Evolutionary conservation across 2,329 filamentous ascomycete genomes (phyloP).

Genomic region (Zymoseptoria ardabiliae): DNA sequence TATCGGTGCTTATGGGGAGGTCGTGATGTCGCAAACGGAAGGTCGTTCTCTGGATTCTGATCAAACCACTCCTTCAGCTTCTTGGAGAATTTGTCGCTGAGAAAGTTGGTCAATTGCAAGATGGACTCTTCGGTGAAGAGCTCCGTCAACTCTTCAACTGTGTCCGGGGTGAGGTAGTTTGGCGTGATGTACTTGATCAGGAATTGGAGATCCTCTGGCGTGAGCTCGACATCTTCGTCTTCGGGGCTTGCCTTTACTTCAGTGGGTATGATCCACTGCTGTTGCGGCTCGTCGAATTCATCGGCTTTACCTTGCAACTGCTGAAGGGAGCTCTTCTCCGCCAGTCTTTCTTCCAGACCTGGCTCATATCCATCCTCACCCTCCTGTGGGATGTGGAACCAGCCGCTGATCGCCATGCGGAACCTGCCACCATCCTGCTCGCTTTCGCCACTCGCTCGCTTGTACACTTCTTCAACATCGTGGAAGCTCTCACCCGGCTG

Average conservation of each 20-base stretch:
- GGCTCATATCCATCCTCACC: conserved; percentile 87
- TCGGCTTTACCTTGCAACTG: conserved; percentile 89
- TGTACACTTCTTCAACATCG: conserved; percentile 96
- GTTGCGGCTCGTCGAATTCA: conserved; percentile 73
- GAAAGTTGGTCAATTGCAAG: conserved; percentile 70
- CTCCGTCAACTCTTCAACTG: conserved; percentile 70
- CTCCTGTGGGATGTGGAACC: conserved; percentile 95
- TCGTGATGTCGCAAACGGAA: conserved; percentile 44
- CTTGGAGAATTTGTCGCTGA: conserved; percentile 69
- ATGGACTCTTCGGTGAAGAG: conserved; percentile 78
- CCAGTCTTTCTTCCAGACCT: conserved; percentile 81
- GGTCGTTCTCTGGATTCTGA: conserved; percentile 43
- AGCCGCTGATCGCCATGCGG: conserved; percentile 96
- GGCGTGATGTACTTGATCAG: conserved; percentile 84
- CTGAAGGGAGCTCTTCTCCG: conserved; percentile 81
- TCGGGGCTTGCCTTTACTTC: conserved; percentile 38
- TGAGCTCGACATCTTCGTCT: conserved; percentile 60
- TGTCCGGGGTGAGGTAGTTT: conserved; percentile 85
- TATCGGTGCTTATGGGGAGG: conserved; percentile 96
- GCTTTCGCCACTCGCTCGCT: conserved; percentile 52
- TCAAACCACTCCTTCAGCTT: conserved; percentile 66
- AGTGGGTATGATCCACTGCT: conserved; percentile 44
- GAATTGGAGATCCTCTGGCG: conserved; percentile 78
- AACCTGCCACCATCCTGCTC: conserved; percentile 66
- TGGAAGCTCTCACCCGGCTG: conserved; percentile 98